Evolutionary conservation across 176 grass and related monocot species (phyloP), one percentile per base, ranked within the genome.

Genomic region (Aegilops longissima): DNA sequence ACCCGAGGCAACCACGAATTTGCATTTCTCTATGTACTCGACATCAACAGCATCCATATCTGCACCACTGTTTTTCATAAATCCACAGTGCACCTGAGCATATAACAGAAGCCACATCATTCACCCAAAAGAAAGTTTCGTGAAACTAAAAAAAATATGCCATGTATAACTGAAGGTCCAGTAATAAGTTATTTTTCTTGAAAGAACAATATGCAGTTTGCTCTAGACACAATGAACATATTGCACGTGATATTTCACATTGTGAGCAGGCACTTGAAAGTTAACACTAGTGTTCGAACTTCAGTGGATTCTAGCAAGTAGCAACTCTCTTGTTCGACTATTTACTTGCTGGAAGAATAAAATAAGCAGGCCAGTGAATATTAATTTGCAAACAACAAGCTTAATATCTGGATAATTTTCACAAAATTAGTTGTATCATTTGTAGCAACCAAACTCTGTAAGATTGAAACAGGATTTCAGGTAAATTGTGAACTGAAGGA

Each of bases 1-100:
- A 80, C 97, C 97, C 86, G 94, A 99, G 64, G 97, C 97, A 86
- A 99, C 97, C 68, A 99, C 94, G 12, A 94, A 94, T 86, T 83
- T 94, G 81, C 97, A 99, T 87, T 93, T 99, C 42, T 85, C 42
- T 82, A 88, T 91, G 83, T 94, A 99, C 34, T 96, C 94, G 18
- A 90, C 76, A 86, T 99, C 94, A 16, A 70, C 44, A 47, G 75
- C 88, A 90, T 91, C 92, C 97, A 99, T 99, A 80, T 94, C 89
- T 1, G 92, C 94, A 64, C 97, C 97, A n/a, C 94, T 82, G 68
- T 91, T 94, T 87, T 99, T 87, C 62, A 96, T 88, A 80, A 96
- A 99, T 61, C 97, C 97, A 90, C 97, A 99, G 67, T 99, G 92
- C 12, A 99, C 97, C 97, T 96, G 89, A 68, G 44, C 65, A 85